Conservation (phyloP, 805 yeast genomes). For the Pichia thaimueangensis region DNA sequence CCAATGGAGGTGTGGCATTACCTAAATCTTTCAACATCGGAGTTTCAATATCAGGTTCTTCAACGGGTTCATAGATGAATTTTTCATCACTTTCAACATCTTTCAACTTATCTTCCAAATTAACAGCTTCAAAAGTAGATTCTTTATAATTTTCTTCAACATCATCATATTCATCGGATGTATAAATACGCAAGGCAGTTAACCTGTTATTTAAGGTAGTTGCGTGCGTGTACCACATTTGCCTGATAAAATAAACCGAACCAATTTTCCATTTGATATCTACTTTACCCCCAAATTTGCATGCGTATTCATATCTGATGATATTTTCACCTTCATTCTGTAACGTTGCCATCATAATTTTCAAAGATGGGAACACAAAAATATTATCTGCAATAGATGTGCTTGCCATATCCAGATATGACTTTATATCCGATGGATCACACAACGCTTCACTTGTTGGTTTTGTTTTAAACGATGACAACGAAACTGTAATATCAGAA, state of each 20-base stretch:
- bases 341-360: slow-evolving; percentile 68
- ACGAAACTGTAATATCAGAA: slow-evolving; percentile 57
- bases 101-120: slow-evolving; percentile 37
- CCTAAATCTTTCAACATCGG: slow-evolving; percentile 90
- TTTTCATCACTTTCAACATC: slow-evolving; percentile 41
- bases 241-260: slow-evolving; percentile 80
- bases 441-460: slow-evolving; percentile 39
- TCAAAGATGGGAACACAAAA: slow-evolving; percentile 70
- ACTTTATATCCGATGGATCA: slow-evolving; percentile 38
- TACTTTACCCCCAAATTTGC: slow-evolving; percentile 82
- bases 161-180: slow-evolving; percentile 28
- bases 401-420: slow-evolving; percentile 49
- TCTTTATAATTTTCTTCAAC: slow-evolving; percentile 29
- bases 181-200: slow-evolving; percentile 31
- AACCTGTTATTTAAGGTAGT: slow-evolving; percentile 62
- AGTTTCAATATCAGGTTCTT: slow-evolving; percentile 76
- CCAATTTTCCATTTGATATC: slow-evolving; percentile 94
- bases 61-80: slow-evolving; percentile 56
- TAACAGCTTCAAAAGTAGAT: slow-evolving; percentile 28
- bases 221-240: slow-evolving; percentile 86
- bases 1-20: slow-evolving; percentile 95
- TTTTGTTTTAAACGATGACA: slow-evolving; percentile 52
- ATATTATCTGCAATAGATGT: slow-evolving; percentile 74
- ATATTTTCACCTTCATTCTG: slow-evolving; percentile 46
- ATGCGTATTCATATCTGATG: slow-evolving; percentile 61